Conservation (phyloP, 2,329 filamentous ascomycete species). For the Neospermospora avenae region DNA sequence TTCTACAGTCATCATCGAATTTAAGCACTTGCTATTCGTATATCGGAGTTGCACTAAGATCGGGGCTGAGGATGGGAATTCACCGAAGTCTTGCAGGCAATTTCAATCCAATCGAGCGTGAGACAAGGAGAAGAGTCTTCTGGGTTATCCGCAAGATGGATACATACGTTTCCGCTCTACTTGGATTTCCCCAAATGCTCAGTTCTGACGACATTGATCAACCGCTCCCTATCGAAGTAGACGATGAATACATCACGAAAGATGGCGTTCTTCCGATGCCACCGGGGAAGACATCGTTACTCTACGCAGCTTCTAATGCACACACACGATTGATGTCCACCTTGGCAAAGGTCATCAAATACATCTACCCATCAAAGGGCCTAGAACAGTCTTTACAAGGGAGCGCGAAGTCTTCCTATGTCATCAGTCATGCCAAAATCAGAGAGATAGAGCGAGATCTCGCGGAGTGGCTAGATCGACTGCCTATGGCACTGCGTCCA, state of each 20-base stretch:
- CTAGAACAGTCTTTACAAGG: conserved; percentile 43
- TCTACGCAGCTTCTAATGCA: conserved; percentile 64
- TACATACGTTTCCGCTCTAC: conserved; percentile 64
- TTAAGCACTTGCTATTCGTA: conserved; percentile 78
- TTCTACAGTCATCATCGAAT: conserved; percentile 75
- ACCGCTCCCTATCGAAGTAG: conserved; percentile 59
- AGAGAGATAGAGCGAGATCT: conserved; percentile 63
- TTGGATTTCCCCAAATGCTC: conserved; percentile 63
- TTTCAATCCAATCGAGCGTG: conserved; percentile 60
- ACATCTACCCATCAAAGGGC: conserved; percentile 62
- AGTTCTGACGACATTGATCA: conserved; percentile 66
- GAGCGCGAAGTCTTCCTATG: conserved; percentile 46
- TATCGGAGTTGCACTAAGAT: conserved; percentile 72
- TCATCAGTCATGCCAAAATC: conserved; percentile 61
- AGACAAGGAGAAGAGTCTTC: conserved; percentile 62
- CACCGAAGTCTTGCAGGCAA: conserved; percentile 67
- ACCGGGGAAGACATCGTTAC: conserved; percentile 48
- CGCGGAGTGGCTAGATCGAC: conserved; percentile 58
- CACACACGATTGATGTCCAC: conserved; percentile 62
- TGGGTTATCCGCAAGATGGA: conserved; percentile 69
- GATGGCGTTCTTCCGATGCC: conserved; percentile 54
- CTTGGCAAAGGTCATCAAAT: conserved; percentile 60
- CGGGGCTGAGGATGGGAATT: conserved; percentile 72
- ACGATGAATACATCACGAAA: conserved; percentile 64
- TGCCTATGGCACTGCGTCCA: conserved; percentile 76